A percentile compares a stretch with the other conserved stretches of the same genome.
Conservation (phyloP, 2,329 filamentous ascomycete species). For the Paracamarosporium sp. region DNA sequence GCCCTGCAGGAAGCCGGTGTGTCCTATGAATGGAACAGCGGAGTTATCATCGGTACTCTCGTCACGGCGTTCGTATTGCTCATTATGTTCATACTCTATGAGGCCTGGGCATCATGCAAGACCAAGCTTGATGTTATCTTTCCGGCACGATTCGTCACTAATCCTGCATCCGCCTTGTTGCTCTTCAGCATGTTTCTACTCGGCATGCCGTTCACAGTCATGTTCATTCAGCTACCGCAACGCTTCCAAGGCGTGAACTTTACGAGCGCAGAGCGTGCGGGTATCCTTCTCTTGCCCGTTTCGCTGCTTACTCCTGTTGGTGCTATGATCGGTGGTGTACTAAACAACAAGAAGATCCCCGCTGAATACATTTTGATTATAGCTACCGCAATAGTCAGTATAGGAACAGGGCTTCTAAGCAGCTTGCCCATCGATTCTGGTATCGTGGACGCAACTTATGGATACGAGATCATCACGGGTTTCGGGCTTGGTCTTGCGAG, state of each 20-base stretch:
- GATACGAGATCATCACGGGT: slow-evolving; percentile 37
- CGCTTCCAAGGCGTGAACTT: slow-evolving; percentile 42
- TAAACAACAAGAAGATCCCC: slow-evolving; percentile 26
- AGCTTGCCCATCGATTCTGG: slow-evolving; percentile 27
- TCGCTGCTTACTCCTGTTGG: slow-evolving; percentile 35
- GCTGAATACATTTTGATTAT: slow-evolving; percentile 30
- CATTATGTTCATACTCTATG: slow-evolving; percentile 33
- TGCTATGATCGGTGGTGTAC: slow-evolving; percentile 29
- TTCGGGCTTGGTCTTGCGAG: slow-evolving; percentile 33
- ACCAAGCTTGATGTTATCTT: slow-evolving; percentile 35
- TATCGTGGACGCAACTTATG: slow-evolving; percentile 30
- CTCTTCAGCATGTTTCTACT: slow-evolving; percentile 34
- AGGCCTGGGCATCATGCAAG: slow-evolving; percentile 33
- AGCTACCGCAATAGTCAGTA: slow-evolving; percentile 23
- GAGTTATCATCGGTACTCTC: slow-evolving; percentile 37
- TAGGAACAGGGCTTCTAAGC: slow-evolving; percentile 36
- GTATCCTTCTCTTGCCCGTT: slow-evolving; percentile 37
- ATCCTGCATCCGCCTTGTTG: slow-evolving; percentile 28
- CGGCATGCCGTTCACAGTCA: slow-evolving; percentile 36
- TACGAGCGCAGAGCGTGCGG: slow-evolving; percentile 36
- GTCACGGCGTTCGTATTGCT: slow-evolving; percentile 31
- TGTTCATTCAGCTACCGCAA: slow-evolving; percentile 40
- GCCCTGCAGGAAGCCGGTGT: slow-evolving; percentile 40
- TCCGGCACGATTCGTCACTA: slow-evolving; percentile 33
- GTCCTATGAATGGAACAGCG: slow-evolving; percentile 31